Conservation (phyloP, 202 grass and related monocot species). For the Saccharum hybrid region DNA sequence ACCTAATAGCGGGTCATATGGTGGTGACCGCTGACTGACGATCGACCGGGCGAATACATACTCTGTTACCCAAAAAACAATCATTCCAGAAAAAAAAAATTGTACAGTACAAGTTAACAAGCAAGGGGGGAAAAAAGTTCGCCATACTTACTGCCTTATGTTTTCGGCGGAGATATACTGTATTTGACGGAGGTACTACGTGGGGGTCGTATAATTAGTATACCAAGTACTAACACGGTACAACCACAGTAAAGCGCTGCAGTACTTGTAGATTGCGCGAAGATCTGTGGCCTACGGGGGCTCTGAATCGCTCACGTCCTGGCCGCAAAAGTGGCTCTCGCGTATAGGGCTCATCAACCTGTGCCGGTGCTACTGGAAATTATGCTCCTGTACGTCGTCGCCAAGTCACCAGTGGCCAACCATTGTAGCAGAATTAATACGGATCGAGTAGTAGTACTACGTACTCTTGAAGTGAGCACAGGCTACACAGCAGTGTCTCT, state of each 20-base stretch:
- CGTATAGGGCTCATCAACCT: neutral
- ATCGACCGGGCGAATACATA: neutral
- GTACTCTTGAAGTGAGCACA: constrained; percentile 34
- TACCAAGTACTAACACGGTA: neutral
- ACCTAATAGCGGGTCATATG: neutral
- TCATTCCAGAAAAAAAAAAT: too few species aligned
- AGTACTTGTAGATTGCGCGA: constrained; percentile 30
- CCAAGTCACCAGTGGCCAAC: neutral
- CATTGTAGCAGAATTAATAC: constrained; percentile 15
- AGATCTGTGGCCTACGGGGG: neutral
- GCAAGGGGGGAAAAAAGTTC: too few species aligned
- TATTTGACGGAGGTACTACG: too few species aligned
- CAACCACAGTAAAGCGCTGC: neutral
- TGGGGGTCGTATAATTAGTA: neutral
- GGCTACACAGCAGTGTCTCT: neutral
- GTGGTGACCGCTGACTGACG: neutral
- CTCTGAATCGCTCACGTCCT: neutral
- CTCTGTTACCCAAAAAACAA: too few species aligned
- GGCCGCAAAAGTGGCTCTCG: constrained; percentile 3
- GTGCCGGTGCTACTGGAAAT: neutral
- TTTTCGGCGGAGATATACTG: too few species aligned
- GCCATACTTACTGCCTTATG: too few species aligned
- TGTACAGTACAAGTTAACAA: too few species aligned
- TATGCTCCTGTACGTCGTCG: neutral
- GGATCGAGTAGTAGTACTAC: neutral